Conservation (phyloP, 257 asterid genomes). For the Echium plantagineum region DNA sequence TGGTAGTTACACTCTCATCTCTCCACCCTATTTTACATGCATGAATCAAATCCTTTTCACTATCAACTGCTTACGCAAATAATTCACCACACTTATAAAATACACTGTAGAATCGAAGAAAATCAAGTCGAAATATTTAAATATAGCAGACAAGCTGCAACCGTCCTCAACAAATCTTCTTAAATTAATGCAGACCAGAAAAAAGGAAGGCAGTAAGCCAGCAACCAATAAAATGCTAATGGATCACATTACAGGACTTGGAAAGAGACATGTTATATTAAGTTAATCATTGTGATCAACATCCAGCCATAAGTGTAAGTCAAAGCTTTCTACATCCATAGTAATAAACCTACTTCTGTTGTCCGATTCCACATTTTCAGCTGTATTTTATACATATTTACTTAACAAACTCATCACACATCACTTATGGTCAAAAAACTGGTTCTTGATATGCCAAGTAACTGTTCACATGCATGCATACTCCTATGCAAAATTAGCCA, state of each 20-base stretch:
- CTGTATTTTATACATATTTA: neutral
- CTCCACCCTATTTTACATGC: neutral
- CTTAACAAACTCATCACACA: neutral
- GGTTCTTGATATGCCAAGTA: neutral
- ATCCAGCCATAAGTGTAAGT: neutral
- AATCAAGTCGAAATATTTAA: neutral
- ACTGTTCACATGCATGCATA: neutral
- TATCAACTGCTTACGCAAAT: neutral
- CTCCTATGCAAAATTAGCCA: neutral
- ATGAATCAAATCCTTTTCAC: neutral
- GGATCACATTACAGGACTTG: neutral
- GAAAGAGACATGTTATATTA: too few species aligned
- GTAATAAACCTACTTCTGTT: neutral
- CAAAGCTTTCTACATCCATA: neutral
- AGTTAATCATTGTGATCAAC: neutral
- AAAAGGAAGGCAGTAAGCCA: neutral
- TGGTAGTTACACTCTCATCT: neutral
- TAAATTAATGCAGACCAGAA: neutral
- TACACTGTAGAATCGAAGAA: neutral
- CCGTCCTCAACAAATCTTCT: neutral
- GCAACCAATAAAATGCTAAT: neutral
- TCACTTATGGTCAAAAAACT: neutral
- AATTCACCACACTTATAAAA: neutral
- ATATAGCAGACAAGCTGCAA: neutral
- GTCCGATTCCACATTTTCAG: neutral